phyloP scores from a whole-genome alignment of 2,329 filamentous ascomycete species.

The Rhinocladiella similis region DNA sequence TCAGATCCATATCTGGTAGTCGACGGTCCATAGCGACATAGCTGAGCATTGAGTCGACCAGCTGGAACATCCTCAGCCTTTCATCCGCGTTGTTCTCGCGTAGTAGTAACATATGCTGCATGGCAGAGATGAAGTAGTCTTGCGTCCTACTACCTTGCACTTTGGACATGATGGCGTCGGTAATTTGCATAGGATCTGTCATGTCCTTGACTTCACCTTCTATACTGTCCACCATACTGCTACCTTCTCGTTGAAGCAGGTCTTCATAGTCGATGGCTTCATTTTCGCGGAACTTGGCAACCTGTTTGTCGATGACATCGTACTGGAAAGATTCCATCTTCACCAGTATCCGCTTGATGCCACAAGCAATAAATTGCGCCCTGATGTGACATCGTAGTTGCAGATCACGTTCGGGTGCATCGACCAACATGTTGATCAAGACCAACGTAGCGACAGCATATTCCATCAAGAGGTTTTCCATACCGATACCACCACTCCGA shows the following conservation, averaged over 20 bases:
- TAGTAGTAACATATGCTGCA: conserved; percentile 93
- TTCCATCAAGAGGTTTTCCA: conserved; percentile 99
- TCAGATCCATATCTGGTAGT: conserved; percentile 93
- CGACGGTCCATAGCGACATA: conserved; percentile 98
- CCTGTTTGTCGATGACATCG: conserved; percentile 96
- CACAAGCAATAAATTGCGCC: conserved; percentile 93
- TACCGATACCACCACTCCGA: conserved; percentile 91
- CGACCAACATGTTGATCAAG: conserved; percentile 93
- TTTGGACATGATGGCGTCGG: conserved; percentile 85
- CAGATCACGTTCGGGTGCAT: conserved; percentile 84
- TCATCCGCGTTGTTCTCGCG: conserved; percentile 91
- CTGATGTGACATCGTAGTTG: conserved; percentile 91
- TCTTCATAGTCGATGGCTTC: conserved; percentile 99
- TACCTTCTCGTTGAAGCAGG: conserved; percentile 86
- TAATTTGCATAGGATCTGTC: conserved; percentile 88
- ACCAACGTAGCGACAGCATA: conserved; percentile 94
- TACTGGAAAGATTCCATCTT: conserved; percentile 99
- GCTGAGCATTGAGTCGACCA: conserved; percentile 97
- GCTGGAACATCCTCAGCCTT: conserved; percentile 89
- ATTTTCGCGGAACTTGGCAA: conserved; percentile 88
- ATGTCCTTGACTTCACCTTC: conserved; percentile 88
- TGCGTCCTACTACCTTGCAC: conserved; percentile 81
- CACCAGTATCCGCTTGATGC: conserved; percentile 86
- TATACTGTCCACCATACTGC: conserved; percentile 82
- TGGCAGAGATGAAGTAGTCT: conserved; percentile 92